Percentiles rank a stretch among this genome's conserved stretches.
These are phyloP conservation scores for Fusarium anthophilum DNA, from an alignment of 2,329 filamentous ascomycete species.

Conservation along the genomic window DNA sequence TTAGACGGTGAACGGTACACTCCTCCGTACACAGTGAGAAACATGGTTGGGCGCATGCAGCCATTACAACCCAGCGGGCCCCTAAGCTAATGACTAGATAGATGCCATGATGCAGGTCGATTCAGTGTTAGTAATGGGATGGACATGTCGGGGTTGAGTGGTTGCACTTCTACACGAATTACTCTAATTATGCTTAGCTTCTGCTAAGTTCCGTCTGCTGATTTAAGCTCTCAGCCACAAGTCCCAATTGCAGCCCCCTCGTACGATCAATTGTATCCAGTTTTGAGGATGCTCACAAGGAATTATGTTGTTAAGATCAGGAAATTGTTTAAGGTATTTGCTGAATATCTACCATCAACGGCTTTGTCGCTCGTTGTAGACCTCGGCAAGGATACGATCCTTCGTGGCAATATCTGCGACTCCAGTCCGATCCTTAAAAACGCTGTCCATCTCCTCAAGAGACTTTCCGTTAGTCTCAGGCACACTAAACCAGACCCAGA, in stretches of 20 bases:
- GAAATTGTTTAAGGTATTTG: rapidly evolving
- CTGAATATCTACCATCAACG: not conserved
- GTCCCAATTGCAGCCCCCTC: no score
- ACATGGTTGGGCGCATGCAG: rapidly evolving
- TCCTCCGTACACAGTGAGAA: no score
- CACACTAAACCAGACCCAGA: conserved; percentile 62
- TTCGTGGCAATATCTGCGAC: conserved; percentile 27
- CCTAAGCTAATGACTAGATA: not conserved
- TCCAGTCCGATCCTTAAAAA: conserved; percentile 44
- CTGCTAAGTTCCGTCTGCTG: no score
- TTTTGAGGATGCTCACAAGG: no score
- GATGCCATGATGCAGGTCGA: rapidly evolving
- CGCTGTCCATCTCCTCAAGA: conserved; percentile 63
- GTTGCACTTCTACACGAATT: not conserved
- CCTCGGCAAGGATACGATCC: not conserved
- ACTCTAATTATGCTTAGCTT: not conserved
- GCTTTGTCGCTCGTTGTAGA: not conserved
- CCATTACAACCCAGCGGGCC: rapidly evolving
- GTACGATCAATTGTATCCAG: rapidly evolving
- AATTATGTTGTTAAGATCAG: not conserved
- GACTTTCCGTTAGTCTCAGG: conserved; percentile 66
- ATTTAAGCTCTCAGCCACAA: no score
- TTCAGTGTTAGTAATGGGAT: not conserved
- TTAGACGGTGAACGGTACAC: rapidly evolving
- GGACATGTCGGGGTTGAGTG: not conserved